Percentiles rank a stretch among this genome's conserved stretches.
These are phyloP conservation scores for Heliamphora pulchella DNA, from an alignment of 179 eudicot genomes.

Conservation along the genomic window DNA sequence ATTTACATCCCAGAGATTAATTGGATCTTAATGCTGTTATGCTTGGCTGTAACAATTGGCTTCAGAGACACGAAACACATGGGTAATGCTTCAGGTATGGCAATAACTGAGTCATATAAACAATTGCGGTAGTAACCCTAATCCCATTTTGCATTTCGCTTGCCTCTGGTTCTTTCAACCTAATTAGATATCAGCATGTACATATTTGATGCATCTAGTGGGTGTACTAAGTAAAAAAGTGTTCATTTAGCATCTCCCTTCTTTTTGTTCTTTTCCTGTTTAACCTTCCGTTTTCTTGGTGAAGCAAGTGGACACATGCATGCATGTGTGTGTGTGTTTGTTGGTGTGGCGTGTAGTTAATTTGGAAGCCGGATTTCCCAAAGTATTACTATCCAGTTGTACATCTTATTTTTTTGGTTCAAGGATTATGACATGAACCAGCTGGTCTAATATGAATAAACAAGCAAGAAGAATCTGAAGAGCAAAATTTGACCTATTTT, in stretches of 20 bases:
- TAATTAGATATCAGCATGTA: neutral
- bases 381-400: too few species aligned
- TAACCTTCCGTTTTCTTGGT: neutral
- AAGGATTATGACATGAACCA: neutral
- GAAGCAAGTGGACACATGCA: too few species aligned
- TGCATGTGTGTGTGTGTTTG: too few species aligned
- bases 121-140: neutral
- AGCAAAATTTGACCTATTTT: too few species aligned
- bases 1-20: too few species aligned
- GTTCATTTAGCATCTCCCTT: too few species aligned
- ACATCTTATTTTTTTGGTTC: too few species aligned
- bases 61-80: slow-evolving; percentile 68
- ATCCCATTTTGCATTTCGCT: neutral
- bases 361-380: too few species aligned
- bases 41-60: slow-evolving; percentile 78
- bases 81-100: slow-evolving; percentile 81
- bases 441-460: neutral
- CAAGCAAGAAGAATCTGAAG: neutral
- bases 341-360: neutral
- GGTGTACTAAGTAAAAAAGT: too few species aligned
- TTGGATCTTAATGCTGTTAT: slow-evolving; percentile 74
- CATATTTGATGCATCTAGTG: too few species aligned
- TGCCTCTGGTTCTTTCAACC: neutral
- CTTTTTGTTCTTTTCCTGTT: too few species aligned
- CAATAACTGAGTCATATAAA: neutral